These are phyloP conservation scores for Blastobotrys terrestris DNA, from an alignment of 805 yeast species.

Conservation along the genomic window DNA sequence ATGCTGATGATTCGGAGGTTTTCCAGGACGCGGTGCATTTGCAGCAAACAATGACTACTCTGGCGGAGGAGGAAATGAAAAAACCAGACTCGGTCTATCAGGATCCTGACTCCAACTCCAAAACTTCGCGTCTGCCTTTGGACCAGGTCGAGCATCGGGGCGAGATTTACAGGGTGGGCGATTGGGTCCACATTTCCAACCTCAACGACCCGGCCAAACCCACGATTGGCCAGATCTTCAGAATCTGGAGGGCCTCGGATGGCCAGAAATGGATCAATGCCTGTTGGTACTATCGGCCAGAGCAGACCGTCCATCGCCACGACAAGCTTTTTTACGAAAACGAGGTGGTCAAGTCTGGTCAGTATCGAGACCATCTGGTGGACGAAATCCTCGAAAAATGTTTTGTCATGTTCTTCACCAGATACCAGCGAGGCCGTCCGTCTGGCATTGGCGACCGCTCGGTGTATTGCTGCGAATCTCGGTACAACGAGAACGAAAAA, in stretches of 20 bases:
- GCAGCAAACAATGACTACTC: conserved; percentile 52
- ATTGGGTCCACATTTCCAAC: conserved; percentile 86
- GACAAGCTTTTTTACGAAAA: conserved; percentile 87
- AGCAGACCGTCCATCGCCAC: conserved; percentile 90
- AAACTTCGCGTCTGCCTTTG: conserved; percentile 67
- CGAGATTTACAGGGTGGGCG: conserved; percentile 76
- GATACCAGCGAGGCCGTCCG: conserved; percentile 93
- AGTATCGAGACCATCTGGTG: conserved; percentile 87
- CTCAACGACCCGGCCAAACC: conserved; percentile 87
- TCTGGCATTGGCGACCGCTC: conserved; percentile 60
- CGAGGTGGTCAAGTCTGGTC: conserved; percentile 95
- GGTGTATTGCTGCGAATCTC: conserved; percentile 86
- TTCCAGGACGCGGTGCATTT: conserved; percentile 56
- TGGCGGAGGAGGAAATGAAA: conserved; percentile 60
- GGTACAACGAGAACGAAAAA: conserved; percentile 87
- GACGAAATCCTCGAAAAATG: conserved; percentile 90
- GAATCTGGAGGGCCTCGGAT: conserved; percentile 75
- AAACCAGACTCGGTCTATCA: conserved; percentile 76
- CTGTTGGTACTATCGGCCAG: conserved; percentile 97
- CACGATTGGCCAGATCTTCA: conserved; percentile 86
- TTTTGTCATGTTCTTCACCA: conserved; percentile 88
- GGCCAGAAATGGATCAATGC: conserved; percentile 85
- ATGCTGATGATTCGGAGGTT: conserved; percentile 51
- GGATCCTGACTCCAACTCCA: conserved; percentile 47
- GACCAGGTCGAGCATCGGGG: conserved; percentile 70